These are phyloP conservation scores for Chlamydomonas sphaeroides DNA, from an alignment of 139 green algal genomes.

Conservation along the genomic window DNA sequence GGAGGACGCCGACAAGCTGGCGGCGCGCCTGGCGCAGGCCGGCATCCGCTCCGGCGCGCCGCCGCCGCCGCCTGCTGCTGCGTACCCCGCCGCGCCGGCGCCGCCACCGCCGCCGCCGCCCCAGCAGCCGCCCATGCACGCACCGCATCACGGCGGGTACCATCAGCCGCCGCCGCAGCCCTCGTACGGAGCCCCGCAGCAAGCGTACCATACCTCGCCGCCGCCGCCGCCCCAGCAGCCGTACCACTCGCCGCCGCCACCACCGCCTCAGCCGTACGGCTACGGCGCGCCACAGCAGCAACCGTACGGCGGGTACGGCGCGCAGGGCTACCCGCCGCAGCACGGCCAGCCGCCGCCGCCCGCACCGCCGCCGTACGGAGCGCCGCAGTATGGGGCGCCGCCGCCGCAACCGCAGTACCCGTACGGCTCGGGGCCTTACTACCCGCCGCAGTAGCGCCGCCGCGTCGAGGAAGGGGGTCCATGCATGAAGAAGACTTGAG, in stretches of 20 bases:
- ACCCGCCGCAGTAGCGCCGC: too few relatives aligned
- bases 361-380: too few relatives aligned
- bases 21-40: not conserved
- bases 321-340: too few relatives aligned
- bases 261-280: not conserved
- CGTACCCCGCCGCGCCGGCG: not conserved
- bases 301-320: too few relatives aligned
- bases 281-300: not conserved
- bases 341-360: too few relatives aligned
- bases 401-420: too few relatives aligned
- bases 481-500: too few relatives aligned
- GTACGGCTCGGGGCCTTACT: too few relatives aligned
- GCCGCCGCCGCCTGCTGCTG: constrained; percentile 23
- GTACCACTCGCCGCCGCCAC: not conserved
- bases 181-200: too few relatives aligned
- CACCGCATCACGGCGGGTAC: not conserved
- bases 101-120: not conserved
- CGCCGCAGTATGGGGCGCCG: too few relatives aligned
- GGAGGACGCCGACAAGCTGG: constrained; percentile 21
- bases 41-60: not conserved
- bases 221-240: not conserved
- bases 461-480: too few relatives aligned
- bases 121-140: not conserved
- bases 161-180: not conserved
- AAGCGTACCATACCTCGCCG: not conserved